Evolutionary conservation across 768 basidiomycete genomes (phyloP), one percentile per base, ranked within the genome.

Genomic region (Psilocybe azurescens): DNA sequence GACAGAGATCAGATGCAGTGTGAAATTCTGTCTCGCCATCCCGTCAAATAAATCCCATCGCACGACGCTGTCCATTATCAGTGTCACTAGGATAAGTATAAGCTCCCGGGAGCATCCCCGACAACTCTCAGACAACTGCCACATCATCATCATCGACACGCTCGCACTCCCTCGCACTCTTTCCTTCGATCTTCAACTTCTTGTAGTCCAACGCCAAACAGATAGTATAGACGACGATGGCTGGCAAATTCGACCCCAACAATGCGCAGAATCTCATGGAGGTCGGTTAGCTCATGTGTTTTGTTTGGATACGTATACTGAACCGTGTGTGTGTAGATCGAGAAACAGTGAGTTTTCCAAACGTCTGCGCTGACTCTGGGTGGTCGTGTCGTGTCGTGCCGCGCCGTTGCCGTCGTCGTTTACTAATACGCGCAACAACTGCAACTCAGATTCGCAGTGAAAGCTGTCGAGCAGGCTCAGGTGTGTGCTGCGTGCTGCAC

Each of bases 401-500:
- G 38, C 3, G 38, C 38, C 38, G 9, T 39, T 14, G 38, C 14
- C 38, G 0, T 39, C 3, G 38, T 39, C 46, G 32, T 33, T 30
- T 16, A 2, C 24, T 24, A 24, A 24, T 24, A 2, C 24, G 2
- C 24, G 24, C 24, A 0, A 24, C 24, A 24, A 24, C 24, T 32
- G 11, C 30, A 33, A 10, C 32, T 28, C 55, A 91, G 90, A 71
- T 95, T 95, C 73, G 94, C 94, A 28, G 97, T 99, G 59, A 94
- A 90, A 74, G 94, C 95, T 11, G 95, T 99, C 55, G 96, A 99
- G 73, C 95, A 99, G 67, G 94, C 96, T 49, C 94, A 97, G 83
- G 95, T 93, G 55, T 63, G 86, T 33, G 33, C 28, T 32, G 18
- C 14, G 86, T 33, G 33, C 28, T 32, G 18, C 14, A 20, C 38